Evolutionary conservation across 371 early-diverging fungal genomes (phyloP).

Genomic region (Mucor indicus): DNA sequence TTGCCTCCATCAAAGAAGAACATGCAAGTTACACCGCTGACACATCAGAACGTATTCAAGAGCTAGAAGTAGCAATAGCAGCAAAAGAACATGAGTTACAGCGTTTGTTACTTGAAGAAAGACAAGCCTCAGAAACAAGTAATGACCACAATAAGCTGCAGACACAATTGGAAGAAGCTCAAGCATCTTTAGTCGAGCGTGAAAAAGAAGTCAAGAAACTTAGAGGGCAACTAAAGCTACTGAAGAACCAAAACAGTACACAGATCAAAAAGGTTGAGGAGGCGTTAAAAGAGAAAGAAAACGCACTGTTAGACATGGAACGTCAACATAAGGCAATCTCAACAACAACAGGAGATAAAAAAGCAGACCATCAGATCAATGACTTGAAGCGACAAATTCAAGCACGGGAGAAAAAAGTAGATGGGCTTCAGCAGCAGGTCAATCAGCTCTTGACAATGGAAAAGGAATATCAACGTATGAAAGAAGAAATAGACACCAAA

Average conservation of each 20-base stretch:
- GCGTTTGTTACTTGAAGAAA: neutral
- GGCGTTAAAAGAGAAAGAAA: slow-evolving; percentile 4
- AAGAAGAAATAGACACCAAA: neutral
- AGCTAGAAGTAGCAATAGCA: neutral
- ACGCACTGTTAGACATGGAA: slow-evolving; percentile 2
- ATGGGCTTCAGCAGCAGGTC: slow-evolving; percentile 7
- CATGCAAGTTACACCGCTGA: too few species aligned
- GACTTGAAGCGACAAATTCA: slow-evolving; percentile 17
- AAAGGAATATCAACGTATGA: slow-evolving; percentile 1
- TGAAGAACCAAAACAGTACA: slow-evolving; percentile 9
- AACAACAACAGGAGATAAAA: slow-evolving; percentile 2
- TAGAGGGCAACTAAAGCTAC: slow-evolving; percentile 16
- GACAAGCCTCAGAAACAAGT: neutral
- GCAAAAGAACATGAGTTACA: slow-evolving; percentile 6
- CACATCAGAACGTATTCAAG: too few species aligned
- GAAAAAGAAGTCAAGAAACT: slow-evolving; percentile 21
- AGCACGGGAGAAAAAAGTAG: slow-evolving; percentile 10
- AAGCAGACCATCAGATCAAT: slow-evolving; percentile 7
- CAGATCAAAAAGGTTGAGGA: slow-evolving; percentile 6
- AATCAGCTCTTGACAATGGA: neutral
- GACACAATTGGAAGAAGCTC: neutral
- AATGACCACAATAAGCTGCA: neutral
- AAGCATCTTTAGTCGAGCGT: neutral
- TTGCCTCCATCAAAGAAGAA: neutral
- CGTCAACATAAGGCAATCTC: neutral